phyloP scores from a whole-genome alignment of 108 stramenopile species.

The Thalassiosira profunda region DNA sequence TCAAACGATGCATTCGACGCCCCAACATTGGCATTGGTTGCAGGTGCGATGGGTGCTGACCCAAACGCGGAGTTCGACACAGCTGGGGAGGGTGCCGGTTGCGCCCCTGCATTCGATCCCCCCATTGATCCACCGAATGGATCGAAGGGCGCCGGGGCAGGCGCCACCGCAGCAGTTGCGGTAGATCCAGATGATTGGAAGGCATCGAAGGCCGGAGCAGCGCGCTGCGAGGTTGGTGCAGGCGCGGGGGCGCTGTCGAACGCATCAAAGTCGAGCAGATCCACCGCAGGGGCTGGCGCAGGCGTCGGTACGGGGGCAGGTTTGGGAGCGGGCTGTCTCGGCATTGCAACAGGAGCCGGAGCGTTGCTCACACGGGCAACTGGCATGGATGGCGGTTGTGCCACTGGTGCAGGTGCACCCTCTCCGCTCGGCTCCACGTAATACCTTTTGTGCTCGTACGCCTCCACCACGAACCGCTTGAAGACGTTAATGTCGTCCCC shows the following conservation, averaged over 20 bases:
- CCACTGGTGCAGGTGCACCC: background rate
- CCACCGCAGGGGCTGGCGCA: conserved; percentile 43
- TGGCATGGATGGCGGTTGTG: background rate
- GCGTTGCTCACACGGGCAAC: conserved; percentile 6
- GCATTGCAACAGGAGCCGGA: conserved; percentile 14
- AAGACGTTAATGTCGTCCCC: conserved; percentile 76
- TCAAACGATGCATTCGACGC: conserved; percentile 24
- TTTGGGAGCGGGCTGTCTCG: conserved; percentile 15
- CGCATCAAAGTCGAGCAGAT: conserved; percentile 66
- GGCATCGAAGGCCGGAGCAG: conserved; percentile 3
- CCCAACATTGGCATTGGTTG: conserved; percentile 3
- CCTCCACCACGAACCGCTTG: conserved; percentile 85
- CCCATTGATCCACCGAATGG: conserved; percentile 26
- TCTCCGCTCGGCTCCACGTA: conserved; percentile 49
- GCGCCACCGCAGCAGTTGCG: conserved; percentile 1
- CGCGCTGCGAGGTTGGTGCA: background rate
- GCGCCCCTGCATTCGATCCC: conserved; percentile 1
- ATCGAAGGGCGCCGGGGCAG: conserved; percentile 33
- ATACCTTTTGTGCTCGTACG: conserved; percentile 78
- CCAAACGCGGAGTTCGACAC: too few species aligned
- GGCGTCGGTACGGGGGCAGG: conserved; percentile 26
- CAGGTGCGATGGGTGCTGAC: conserved; percentile 9
- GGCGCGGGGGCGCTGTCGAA: conserved; percentile 26
- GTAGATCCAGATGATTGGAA: background rate
- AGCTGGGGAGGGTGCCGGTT: conserved; percentile 14